Conservation (phyloP, 2,329 filamentous ascomycete genomes). For the Blumeria hordei region DNA sequence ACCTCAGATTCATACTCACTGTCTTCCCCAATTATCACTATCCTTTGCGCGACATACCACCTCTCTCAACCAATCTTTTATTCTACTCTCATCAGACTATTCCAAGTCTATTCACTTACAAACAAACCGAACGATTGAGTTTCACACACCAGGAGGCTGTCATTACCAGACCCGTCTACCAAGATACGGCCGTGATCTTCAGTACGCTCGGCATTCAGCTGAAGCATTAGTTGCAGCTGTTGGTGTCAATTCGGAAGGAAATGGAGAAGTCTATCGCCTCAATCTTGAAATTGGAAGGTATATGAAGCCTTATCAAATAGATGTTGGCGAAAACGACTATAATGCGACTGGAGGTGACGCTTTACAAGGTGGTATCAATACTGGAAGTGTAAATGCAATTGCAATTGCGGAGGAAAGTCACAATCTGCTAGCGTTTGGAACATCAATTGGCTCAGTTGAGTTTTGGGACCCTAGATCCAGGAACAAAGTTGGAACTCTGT, state of each 20-base stretch:
- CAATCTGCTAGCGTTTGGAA: constrained; percentile 80
- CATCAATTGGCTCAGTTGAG: constrained; percentile 82
- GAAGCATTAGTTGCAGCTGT: constrained; percentile 76
- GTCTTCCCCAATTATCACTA: constrained; percentile 77
- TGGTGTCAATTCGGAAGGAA: constrained; percentile 62
- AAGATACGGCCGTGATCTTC: constrained; percentile 70
- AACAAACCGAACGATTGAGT: constrained; percentile 71
- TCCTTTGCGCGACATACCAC: constrained; percentile 84
- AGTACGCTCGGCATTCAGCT: constrained; percentile 59
- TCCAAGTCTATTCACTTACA: constrained; percentile 88
- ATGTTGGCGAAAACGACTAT: constrained; percentile 66
- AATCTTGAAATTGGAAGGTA: constrained; percentile 84
- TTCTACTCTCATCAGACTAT: constrained; percentile 73
- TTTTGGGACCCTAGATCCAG: constrained; percentile 85
- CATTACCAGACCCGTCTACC: constrained; percentile 81
- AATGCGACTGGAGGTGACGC: constrained; percentile 40
- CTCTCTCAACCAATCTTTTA: constrained; percentile 74
- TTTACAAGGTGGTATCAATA: constrained; percentile 65
- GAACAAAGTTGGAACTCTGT: constrained; percentile 54
- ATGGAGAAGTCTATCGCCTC: constrained; percentile 77
- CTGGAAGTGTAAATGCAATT: constrained; percentile 68
- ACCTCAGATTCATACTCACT: constrained; percentile 83
- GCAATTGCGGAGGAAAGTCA: constrained; percentile 75
- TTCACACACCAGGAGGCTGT: constrained; percentile 71
- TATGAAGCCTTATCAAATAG: constrained; percentile 81